Percentiles rank a stretch among this genome's conserved stretches.
Conservation (phyloP, 352 stramenopile genomes). For the Pythium rishiriense region DNA sequence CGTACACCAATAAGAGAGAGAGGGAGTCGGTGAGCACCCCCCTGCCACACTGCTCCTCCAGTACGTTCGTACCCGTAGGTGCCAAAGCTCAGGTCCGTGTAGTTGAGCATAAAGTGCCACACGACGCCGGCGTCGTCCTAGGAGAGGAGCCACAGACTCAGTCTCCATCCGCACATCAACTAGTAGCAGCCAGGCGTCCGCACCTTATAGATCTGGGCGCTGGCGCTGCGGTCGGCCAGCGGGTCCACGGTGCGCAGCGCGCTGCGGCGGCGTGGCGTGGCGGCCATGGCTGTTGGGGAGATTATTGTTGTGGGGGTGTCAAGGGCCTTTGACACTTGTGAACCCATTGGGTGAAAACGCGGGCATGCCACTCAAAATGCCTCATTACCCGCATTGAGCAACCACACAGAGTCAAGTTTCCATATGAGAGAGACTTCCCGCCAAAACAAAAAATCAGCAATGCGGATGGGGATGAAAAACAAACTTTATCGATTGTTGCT, state of each 20-base stretch:
- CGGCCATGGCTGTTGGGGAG: not conserved
- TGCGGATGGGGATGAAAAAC: not conserved
- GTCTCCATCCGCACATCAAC: too few species aligned
- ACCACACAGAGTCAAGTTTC: not conserved
- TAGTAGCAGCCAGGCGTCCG: too few species aligned
- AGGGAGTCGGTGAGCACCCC: not conserved
- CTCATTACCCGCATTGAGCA: conserved; percentile 2
- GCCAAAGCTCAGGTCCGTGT: conserved; percentile 60
- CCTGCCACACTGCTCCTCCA: not conserved
- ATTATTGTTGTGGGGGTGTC: not conserved
- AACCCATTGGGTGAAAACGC: conserved; percentile 18
- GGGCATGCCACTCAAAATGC: not conserved
- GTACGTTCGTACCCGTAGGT: conserved; percentile 36
- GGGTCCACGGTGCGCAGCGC: conserved; percentile 31
- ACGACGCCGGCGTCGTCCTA: conserved; percentile 51
- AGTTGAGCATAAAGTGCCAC: conserved; percentile 75
- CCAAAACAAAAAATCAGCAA: not conserved
- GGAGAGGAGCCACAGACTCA: not conserved
- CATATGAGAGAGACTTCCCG: not conserved
- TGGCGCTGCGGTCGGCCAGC: conserved; percentile 21
- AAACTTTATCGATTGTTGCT: not conserved
- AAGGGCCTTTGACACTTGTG: not conserved
- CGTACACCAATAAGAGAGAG: not conserved
- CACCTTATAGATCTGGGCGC: conserved; percentile 27
- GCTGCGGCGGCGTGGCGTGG: conserved; percentile 13